Base-by-base conservation (phyloP, 148 eudicot genomes). In the Nepenthes gracilis region DNA sequence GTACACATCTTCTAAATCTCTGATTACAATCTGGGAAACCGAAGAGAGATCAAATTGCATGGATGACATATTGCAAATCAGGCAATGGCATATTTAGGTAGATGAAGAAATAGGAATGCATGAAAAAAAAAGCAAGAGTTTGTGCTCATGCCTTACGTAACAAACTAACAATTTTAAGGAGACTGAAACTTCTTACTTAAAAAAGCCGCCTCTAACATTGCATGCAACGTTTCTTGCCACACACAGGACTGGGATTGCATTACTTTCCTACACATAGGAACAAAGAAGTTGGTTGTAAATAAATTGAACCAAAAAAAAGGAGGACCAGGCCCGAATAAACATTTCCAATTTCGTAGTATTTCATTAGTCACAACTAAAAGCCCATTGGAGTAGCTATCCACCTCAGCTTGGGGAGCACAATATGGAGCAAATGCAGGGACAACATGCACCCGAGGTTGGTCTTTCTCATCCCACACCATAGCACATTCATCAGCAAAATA, bases 191-290 rank as follows among this genome's bases (percentile, higher is more conserved):
- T 54, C 57, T 54, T 32, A 54, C 57, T 32, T 54, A 32, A 54
- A 54, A 32, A 54, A 14, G 57, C 57, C 33, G 15, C 15, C 34
- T 2, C 57, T 54, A 32, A 54, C 57, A 54, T 14, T 54, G 57
- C 57, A 54, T 13, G 57, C 57, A 54, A 54, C 57, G 8, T n/a
- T 54, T 54, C 57, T 54, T 54, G 34, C 57, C 14, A 54, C 57
- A 14, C 34, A 32, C 33, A 54, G 32, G 34, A 54, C 57, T 2
- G 57, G 57, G 15, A n/a, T 32, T 13, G 32, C 33, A 54, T n/a
- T 32, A 13, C 1, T 32, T 54, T 2, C 23, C 57, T 54, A 54
- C 33, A 14, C 23, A 23, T 23, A 23, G 23, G 23, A 32, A 32
- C 2, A 9, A 54, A 32, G 57, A n/a, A 52, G 7, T 54, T 5